Conservation (phyloP, 2,329 filamentous ascomycete genomes). For the Cladosporium colombiae region DNA sequence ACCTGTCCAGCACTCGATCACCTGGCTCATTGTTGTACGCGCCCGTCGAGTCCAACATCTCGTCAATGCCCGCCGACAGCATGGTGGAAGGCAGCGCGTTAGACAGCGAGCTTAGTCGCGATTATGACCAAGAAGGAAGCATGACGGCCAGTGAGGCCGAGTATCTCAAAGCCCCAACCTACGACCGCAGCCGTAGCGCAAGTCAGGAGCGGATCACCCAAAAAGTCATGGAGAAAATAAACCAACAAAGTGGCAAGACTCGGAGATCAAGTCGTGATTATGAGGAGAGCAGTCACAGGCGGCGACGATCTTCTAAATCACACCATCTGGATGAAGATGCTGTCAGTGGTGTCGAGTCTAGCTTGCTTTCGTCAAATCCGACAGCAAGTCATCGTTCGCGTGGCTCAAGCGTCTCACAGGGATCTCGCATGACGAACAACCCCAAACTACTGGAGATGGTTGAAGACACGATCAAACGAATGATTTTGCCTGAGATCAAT, state of each 20-base stretch:
- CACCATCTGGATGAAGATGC: slow-evolving; percentile 54
- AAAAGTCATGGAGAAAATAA: slow-evolving; percentile 68
- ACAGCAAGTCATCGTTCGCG: slow-evolving; percentile 59
- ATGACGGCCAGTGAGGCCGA: slow-evolving; percentile 38
- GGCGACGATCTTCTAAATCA: slow-evolving; percentile 46
- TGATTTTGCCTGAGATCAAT: slow-evolving; percentile 89
- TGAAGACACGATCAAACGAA: slow-evolving; percentile 84
- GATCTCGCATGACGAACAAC: slow-evolving; percentile 86
- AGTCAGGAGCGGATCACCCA: slow-evolving; percentile 68
- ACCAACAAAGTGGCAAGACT: slow-evolving; percentile 47
- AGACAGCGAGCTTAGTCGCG: slow-evolving; percentile 45
- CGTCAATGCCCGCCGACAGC: slow-evolving; percentile 73
- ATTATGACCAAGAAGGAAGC: slow-evolving; percentile 32
- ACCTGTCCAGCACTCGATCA: slow-evolving; percentile 59
- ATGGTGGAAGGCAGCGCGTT: slow-evolving; percentile 61
- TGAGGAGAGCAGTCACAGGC: slow-evolving; percentile 36
- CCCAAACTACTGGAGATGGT: slow-evolving; percentile 88
- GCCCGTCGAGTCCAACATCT: slow-evolving; percentile 78
- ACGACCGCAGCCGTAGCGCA: slow-evolving; percentile 62
- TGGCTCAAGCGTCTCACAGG: slow-evolving; percentile 58
- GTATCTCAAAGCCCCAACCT: slow-evolving; percentile 58
- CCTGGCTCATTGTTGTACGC: slow-evolving; percentile 62
- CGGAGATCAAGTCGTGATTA: slow-evolving; percentile 40
- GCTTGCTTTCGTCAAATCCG: slow-evolving; percentile 60
- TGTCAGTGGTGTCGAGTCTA: slow-evolving; percentile 60